These are phyloP conservation scores for Fusarium chlamydosporum DNA, from an alignment of 2,329 filamentous ascomycete species.

Conservation along the genomic window DNA sequence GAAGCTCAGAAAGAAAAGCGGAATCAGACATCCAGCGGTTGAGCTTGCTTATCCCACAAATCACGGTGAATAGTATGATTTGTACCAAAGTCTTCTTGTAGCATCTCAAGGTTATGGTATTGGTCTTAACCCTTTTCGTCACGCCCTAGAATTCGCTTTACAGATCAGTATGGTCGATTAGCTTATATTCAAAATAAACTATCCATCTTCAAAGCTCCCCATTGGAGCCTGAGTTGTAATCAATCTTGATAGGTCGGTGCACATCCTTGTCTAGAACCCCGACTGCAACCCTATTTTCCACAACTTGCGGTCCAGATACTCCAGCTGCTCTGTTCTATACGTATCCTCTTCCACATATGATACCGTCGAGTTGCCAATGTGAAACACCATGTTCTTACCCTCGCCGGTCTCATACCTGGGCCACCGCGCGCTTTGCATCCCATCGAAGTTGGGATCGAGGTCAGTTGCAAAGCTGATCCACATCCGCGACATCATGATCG, in stretches of 20 bases:
- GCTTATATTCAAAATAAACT: not conserved
- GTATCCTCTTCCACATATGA: conserved; percentile 22
- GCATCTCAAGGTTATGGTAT: not conserved
- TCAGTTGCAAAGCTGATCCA: conserved; percentile 33
- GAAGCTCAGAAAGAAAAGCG: not conserved
- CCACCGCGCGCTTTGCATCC: conserved; percentile 18
- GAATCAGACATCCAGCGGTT: no score
- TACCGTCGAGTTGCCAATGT: conserved; percentile 25
- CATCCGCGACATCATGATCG: conserved; percentile 26
- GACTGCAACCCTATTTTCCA: conserved; percentile 26
- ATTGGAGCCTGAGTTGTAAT: not conserved
- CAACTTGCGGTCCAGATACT: conserved; percentile 35
- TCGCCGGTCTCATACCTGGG: conserved; percentile 7
- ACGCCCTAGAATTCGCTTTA: not conserved
- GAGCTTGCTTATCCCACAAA: no score
- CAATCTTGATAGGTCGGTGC: not conserved
- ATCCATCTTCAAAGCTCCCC: not conserved
- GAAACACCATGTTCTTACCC: conserved; percentile 25
- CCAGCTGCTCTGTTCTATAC: conserved; percentile 29
- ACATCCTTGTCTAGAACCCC: not conserved
- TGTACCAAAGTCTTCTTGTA: not conserved
- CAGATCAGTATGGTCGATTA: not conserved
- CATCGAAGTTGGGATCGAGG: conserved; percentile 28
- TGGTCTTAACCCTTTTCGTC: not conserved
- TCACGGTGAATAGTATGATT: no score